Evolutionary conservation across 192 early-diverging fungal species (phyloP).

Genomic region (Geranomyces variabilis): DNA sequence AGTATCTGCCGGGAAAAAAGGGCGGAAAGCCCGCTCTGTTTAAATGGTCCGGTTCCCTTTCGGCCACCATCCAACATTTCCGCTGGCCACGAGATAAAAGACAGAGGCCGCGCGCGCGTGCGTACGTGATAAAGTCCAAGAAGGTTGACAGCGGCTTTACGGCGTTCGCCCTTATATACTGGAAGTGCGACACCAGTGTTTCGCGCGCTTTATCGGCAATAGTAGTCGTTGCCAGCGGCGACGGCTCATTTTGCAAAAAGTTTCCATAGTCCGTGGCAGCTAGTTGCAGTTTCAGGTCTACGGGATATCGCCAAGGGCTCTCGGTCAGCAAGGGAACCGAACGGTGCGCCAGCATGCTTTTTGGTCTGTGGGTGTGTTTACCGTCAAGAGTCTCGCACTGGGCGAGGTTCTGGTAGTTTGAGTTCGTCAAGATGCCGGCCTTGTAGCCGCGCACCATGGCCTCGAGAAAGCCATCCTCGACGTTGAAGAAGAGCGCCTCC

Average conservation of each 20-base stretch:
- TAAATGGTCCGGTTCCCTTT: not conserved
- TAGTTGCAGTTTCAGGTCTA: slow-evolving; percentile 94
- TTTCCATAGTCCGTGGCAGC: slow-evolving; percentile 93
- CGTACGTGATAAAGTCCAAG: slow-evolving; percentile 94
- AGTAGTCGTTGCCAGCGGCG: slow-evolving; percentile 90
- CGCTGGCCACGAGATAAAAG: slow-evolving; percentile 6
- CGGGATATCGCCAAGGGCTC: not conserved
- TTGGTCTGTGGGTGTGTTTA: slow-evolving; percentile 30
- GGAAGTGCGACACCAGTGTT: slow-evolving; percentile 88
- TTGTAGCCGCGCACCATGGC: slow-evolving; percentile 95
- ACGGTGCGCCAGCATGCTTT: not conserved
- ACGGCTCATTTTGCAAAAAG: slow-evolving; percentile 94
- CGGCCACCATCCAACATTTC: not conserved
- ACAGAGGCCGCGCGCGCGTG: slow-evolving; percentile 16
- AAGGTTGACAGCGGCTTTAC: slow-evolving; percentile 84
- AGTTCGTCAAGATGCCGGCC: slow-evolving; percentile 76
- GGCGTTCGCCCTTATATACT: slow-evolving; percentile 86
- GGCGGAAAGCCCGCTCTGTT: not conserved
- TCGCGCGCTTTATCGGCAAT: slow-evolving; percentile 88
- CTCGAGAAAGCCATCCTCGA: slow-evolving; percentile 89
- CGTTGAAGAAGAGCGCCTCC: slow-evolving; percentile 75
- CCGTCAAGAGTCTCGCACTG: slow-evolving; percentile 98
- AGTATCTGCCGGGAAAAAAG: slow-evolving; percentile 59
- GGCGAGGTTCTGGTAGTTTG: slow-evolving; percentile 91
- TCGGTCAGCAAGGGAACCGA: too few species aligned